These are phyloP conservation scores for Gracilaria domingensis DNA, from an alignment of 23 red algal species.

Conservation along the genomic window DNA sequence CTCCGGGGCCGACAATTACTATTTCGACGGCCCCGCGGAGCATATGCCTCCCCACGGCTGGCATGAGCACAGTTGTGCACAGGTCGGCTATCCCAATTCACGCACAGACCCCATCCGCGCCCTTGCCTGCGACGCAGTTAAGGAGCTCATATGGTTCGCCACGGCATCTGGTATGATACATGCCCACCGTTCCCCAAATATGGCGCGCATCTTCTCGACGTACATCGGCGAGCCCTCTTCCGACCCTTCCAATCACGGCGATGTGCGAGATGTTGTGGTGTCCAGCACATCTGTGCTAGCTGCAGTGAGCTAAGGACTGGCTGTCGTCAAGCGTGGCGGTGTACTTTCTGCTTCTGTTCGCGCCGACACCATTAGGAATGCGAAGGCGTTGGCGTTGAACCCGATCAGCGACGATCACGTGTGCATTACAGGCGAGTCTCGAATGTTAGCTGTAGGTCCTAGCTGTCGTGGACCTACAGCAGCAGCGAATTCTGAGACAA, in stretches of 20 bases:
- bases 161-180: slow-evolving; percentile 73
- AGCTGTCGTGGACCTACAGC: slow-evolving; percentile 60
- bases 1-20: neutral
- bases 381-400: slow-evolving; percentile 62
- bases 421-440: slow-evolving; percentile 71
- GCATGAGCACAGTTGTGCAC: slow-evolving; percentile 67
- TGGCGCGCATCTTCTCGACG: slow-evolving; percentile 62
- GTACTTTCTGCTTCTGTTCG: slow-evolving; percentile 36
- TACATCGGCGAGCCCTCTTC: slow-evolving; percentile 57
- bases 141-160: slow-evolving; percentile 68
- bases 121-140: slow-evolving; percentile 68
- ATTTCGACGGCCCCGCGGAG: neutral
- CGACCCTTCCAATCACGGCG: slow-evolving; percentile 24
- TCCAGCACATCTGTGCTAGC: slow-evolving; percentile 49
- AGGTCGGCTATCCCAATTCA: slow-evolving; percentile 25
- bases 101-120: slow-evolving; percentile 62
- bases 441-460: slow-evolving; percentile 71
- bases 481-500: slow-evolving; percentile 63
- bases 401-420: slow-evolving; percentile 69
- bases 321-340: slow-evolving; percentile 58
- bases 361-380: slow-evolving; percentile 49
- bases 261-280: slow-evolving; percentile 62
- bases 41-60: slow-evolving; percentile 31
- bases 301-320: slow-evolving; percentile 52
- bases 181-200: slow-evolving; percentile 49